Evolutionary conservation across 2,329 filamentous ascomycete species (phyloP), one percentile per base, ranked within the genome.

Genomic region (Sarocladium oryzae): DNA sequence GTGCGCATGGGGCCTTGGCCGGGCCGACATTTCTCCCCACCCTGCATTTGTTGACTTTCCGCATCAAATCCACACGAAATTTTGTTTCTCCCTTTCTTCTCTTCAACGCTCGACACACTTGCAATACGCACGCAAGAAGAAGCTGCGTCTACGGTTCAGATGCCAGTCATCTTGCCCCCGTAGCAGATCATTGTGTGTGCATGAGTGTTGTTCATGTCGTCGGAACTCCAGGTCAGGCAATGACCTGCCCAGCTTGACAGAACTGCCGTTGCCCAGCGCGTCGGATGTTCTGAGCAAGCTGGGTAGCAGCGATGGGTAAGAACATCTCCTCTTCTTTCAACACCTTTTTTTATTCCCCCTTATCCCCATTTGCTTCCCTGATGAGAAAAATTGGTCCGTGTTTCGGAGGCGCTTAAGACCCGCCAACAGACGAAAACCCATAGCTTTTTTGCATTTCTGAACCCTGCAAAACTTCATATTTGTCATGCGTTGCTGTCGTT

Each of bases 321-420:
- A 28, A 41, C 56, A 50, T 58, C 56, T 56, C 53, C 51, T 60
- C 52, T 56, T 57, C 54, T 53, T 56, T 33, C 13, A 6, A 9
- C 16, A 24, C 20, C 18, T 23, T 32, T 43, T 33, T 36, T 20
- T 48, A 20, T 53, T 41, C 30, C 9, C 38, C 3, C 18, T 8
- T 50, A 48, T 51, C 52, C 60, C 52, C 23, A 3, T 43, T 43
- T 43, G 23, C 40, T 28, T 36, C 33, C 53, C 59, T 70, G 87
- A 91, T 90, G 88, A 91, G 78, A 86, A 79, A 77, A 77, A 84
- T 91, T 91, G 86, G 88, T 92, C 88, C 88, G 87, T 92, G 88
- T 93, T 92, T 84, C 88, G 81, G 86, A 92, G 69, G 85, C 84
- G 86, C 80, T 89, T 88, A 92, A 92, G 87, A 91, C 86, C 88